Base-by-base conservation (phyloP, 176 grass and related monocot genomes). In the Musa itinerans region DNA sequence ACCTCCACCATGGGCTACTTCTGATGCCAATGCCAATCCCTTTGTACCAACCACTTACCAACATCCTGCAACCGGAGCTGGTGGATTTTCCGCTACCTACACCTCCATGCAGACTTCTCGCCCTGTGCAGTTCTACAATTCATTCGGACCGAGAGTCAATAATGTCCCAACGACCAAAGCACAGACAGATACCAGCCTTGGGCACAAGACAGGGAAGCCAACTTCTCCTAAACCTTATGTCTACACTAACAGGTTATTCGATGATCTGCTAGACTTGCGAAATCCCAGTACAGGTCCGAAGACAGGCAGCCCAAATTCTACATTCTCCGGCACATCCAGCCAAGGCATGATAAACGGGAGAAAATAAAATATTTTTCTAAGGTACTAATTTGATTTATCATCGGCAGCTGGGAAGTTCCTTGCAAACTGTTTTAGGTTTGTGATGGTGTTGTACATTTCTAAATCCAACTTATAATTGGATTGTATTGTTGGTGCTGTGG, bases 1-100 rank as follows among this genome's bases (percentile, higher is more conserved):
- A 1, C 92, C 92, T 2, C 92, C 92, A 10, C 92, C 92, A 52
- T 96, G 92, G 92, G 86, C 70, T 12, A 81, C 19, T n/a, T 68
- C 72, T 15, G 53, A 83, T 8, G 74, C 75, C 26, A 85, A 73
- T 71, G 11, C 82, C 1, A 78, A 75, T 53, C 81, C 86, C 79
- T 88, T 86, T 51, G 29, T 13, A 20, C 25, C 52, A 54, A 21
- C 69, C 34, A 43, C 78, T 4, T 68, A 81, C 52, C 76, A 86
- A 26, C 68, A 80, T 57, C 65, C 75, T 14, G 57, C 72, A 10
- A 77, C 52, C 6, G 72, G 63, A 52, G 68, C 8, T 26, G 13
- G 65, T 34, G 26, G 65, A 17, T 11, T 11, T 34, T 15, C 78
- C 1, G 12, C 78, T 67, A 24, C 62, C 3, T 83, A 76, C 2